Conservation (phyloP, 129 eudicot genomes). For the Lactuca saligna region DNA sequence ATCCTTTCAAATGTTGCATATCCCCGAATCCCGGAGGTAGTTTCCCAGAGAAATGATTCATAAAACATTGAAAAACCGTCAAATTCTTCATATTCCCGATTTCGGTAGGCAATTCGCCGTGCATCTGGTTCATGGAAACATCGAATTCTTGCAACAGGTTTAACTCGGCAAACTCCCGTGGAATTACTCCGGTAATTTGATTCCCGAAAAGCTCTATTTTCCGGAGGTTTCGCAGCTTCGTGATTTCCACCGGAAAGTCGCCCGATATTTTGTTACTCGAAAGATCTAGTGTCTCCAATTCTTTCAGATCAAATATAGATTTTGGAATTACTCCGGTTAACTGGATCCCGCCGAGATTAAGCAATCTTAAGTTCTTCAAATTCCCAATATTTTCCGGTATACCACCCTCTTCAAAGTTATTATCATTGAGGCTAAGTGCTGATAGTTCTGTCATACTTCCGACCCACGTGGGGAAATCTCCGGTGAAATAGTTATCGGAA, state of each 20-base stretch:
- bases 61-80: slow-evolving; percentile 61
- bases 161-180: slow-evolving; percentile 52
- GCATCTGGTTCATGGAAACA: slow-evolving; percentile 65
- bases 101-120: slow-evolving; percentile 61
- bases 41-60: slow-evolving; percentile 75
- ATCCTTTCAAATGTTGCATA: slow-evolving; percentile 42
- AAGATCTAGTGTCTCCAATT: slow-evolving; percentile 57
- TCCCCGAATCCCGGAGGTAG: slow-evolving; percentile 77
- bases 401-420: slow-evolving; percentile 46
- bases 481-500: slow-evolving; percentile 56
- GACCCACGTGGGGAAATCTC: slow-evolving; percentile 73
- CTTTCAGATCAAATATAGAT: slow-evolving; percentile 48
- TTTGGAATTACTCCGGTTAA: slow-evolving; percentile 67
- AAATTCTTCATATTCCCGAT: slow-evolving; percentile 68
- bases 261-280: slow-evolving; percentile 61
- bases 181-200: slow-evolving; percentile 69
- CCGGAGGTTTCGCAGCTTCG: slow-evolving; percentile 45
- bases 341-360: slow-evolving; percentile 50
- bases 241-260: slow-evolving; percentile 46
- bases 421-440: slow-evolving; percentile 57
- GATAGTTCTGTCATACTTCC: slow-evolving; percentile 54
- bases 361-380: slow-evolving; percentile 58
- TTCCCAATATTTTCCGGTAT: slow-evolving; percentile 68
- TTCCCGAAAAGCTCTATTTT: slow-evolving; percentile 73
- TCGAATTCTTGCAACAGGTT: slow-evolving; percentile 70